Evolutionary conservation across 1,284 basidiomycete species (phyloP).

Genomic region (Limonomyces culmigenus): DNA sequence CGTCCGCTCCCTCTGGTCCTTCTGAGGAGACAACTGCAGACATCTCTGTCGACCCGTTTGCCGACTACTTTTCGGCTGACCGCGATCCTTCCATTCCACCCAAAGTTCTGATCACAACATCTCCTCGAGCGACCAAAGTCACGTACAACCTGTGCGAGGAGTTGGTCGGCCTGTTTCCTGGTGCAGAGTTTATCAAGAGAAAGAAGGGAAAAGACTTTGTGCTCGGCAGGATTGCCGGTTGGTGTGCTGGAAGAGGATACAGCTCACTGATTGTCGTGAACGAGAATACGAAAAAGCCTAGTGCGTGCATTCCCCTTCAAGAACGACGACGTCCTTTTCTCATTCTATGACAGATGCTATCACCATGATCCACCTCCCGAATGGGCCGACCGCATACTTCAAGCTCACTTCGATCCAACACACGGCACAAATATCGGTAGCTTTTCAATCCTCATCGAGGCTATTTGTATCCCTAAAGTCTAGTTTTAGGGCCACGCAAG

Average conservation of each 20-base stretch:
- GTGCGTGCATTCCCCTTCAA: slow-evolving; percentile 38
- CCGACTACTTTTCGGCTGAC: slow-evolving; percentile 46
- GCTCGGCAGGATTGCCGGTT: slow-evolving; percentile 82
- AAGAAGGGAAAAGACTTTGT: slow-evolving; percentile 91
- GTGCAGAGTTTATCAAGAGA: slow-evolving; percentile 82
- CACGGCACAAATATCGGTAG: slow-evolving; percentile 73
- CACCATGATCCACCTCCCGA: slow-evolving; percentile 80
- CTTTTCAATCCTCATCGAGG: slow-evolving; percentile 10
- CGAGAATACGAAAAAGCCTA: slow-evolving; percentile 85
- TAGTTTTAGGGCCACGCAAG: slow-evolving; percentile 72
- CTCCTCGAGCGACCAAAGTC: slow-evolving; percentile 66
- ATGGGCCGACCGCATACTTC: slow-evolving; percentile 93
- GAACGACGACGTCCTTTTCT: slow-evolving; percentile 2
- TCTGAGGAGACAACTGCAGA: slow-evolving; percentile 39
- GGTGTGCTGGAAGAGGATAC: slow-evolving; percentile 84
- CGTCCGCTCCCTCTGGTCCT: slow-evolving; percentile 8
- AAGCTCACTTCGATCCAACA: slow-evolving; percentile 82
- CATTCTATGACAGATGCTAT: slow-evolving; percentile 77
- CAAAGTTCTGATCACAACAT: slow-evolving; percentile 83
- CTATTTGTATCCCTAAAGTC: slow-evolving; percentile 5
- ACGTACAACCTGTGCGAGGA: slow-evolving; percentile 89
- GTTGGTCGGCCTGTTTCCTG: slow-evolving; percentile 82
- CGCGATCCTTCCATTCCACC: slow-evolving; percentile 58
- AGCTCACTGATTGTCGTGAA: slow-evolving; percentile 86
- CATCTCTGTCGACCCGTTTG: slow-evolving; percentile 56